phyloP scores from a whole-genome alignment of 495 filamentous ascomycete genomes.

The Neurospora sp. region DNA sequence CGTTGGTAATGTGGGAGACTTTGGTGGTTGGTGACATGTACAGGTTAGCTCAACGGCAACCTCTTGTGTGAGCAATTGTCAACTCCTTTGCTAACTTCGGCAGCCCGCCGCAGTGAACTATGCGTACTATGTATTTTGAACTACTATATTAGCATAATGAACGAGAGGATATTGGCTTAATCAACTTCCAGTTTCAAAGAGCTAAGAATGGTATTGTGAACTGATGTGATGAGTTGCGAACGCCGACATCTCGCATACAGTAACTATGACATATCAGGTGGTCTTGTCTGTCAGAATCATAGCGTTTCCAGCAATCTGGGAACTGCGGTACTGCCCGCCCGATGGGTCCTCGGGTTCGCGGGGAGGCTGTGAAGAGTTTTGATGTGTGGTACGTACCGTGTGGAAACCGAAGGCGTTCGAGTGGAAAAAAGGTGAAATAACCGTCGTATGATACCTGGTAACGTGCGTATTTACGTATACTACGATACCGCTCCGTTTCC shows the following conservation, averaged over 20 bases:
- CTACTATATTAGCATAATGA: not conserved
- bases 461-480: not conserved
- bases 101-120: not conserved
- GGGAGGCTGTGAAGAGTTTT: not conserved
- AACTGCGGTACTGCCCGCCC: not conserved
- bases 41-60: not conserved
- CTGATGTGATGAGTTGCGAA: not conserved
- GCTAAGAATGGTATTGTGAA: not conserved
- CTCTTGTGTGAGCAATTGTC: not conserved
- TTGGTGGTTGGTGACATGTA: not conserved
- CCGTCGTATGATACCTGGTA: not conserved
- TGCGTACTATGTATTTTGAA: not conserved
- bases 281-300: not conserved
- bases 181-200: not conserved
- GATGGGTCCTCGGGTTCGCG: not conserved
- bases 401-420: not conserved
- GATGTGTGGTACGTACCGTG: not conserved
- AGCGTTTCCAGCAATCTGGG: not conserved
- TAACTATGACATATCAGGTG: not conserved
- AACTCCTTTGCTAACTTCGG: not conserved
- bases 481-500: not conserved
- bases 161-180: not conserved
- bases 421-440: not conserved
- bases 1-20: not conserved
- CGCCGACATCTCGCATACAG: not conserved